Evolutionary conservation across 495 filamentous ascomycete species (phyloP), one percentile per base, ranked within the genome.

Genomic region (Penicillium coprophilum): DNA sequence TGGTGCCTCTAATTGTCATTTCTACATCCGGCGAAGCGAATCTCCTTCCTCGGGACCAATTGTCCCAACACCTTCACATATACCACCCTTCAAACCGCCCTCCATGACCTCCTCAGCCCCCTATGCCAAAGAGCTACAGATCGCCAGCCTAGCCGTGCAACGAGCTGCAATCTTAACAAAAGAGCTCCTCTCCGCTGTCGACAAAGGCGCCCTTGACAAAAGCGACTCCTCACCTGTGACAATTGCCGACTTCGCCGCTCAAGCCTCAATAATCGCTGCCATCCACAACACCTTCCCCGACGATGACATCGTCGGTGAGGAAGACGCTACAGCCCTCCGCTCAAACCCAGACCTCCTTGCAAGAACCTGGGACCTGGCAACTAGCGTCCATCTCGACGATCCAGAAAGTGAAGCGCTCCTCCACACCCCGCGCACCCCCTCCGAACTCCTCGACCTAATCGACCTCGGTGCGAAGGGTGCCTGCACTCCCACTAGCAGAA

Each of bases 161-260:
- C 72, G 79, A 61, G 81, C 80, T 31, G 67, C 78, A n/a, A 61
- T 80, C 34, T 58, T 81, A 17, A 84, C 82, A 10, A 82, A 80
- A 52, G 66, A 71, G 49, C 69, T 84, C 39, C 72, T 81, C 28
- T 67, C 71, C 8, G 65, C 66, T 6, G 72, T 81, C 34, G 69
- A 79, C 63, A 79, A 78, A 50, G 77, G 77, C 40, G 56, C 63
- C 12, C 64, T 82, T n/a, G 71, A 77, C 61, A 88, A 88, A 62
- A 76, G 72, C 52, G 85, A 88, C 59, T 68, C 76, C 8, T 82
- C 77, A 24, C 83, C 84, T 7, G 85, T 87, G 27, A 87, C 85
- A 2, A 77, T 87, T n/a, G 84, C 82, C 62, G 85, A 88, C 59
- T 87, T 87, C 60, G 85, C 82, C 50, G 80, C 85, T 39, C 85